A percentile compares a stretch with the other conserved stretches of the same genome.
These are phyloP conservation scores for Mortierella sp. DNA, from an alignment of 371 early-diverging fungal species.

Conservation along the genomic window DNA sequence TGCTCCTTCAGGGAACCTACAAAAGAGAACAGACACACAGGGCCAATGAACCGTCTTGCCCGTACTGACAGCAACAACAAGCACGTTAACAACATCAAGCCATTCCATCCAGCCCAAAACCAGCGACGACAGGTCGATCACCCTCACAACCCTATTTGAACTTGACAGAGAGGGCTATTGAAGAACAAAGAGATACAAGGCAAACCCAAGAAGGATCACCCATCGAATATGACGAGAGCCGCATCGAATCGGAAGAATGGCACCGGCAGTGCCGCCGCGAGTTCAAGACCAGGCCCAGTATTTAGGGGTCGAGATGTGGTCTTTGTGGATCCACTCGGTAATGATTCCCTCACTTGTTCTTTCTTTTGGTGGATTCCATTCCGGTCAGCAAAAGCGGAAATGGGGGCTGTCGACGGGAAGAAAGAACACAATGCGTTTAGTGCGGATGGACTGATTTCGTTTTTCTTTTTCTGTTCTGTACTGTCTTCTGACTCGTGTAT, in stretches of 20 bases:
- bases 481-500: constrained; percentile 1
- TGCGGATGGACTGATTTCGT: not conserved
- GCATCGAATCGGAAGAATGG: constrained; percentile 42
- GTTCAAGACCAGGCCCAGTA: constrained; percentile 32
- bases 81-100: constrained; percentile 3
- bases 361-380: not conserved
- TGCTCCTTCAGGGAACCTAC: not conserved
- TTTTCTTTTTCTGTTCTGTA: not conserved
- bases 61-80: not conserved
- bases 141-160: too few relatives aligned
- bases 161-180: too few relatives aligned
- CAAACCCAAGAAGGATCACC: constrained; percentile 12
- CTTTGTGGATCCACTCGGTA: constrained; percentile 66
- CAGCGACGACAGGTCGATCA: too few relatives aligned
- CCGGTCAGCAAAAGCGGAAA: constrained; percentile 1
- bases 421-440: not conserved
- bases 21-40: not conserved
- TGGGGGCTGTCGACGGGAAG: constrained; percentile 1
- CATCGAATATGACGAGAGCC: constrained; percentile 49
- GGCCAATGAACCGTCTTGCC: not conserved
- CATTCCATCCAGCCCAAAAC: not conserved
- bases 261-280: constrained; percentile 19
- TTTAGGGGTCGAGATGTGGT: constrained; percentile 66
- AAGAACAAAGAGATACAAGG: too few relatives aligned
- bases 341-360: not conserved